Percentiles rank a stretch among this genome's conserved stretches.
phyloP scores from a whole-genome alignment of 1,284 basidiomycete species.

The Melampsora americana region DNA sequence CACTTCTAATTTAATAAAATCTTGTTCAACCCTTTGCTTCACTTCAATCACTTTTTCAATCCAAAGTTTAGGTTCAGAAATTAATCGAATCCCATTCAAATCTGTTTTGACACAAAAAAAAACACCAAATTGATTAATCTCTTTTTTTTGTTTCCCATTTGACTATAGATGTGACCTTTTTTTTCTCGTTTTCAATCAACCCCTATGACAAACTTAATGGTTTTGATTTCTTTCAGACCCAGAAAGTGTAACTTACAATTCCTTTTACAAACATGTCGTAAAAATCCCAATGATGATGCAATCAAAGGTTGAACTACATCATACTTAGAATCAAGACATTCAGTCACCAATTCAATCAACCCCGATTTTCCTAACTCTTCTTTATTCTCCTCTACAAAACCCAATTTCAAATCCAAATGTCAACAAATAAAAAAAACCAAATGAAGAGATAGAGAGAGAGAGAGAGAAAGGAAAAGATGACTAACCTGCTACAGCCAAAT shows the following conservation, averaged over 20 bases:
- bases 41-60: constrained; percentile 18
- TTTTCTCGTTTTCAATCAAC: too few species aligned
- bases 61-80: not conserved
- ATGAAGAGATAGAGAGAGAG: not conserved
- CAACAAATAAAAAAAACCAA: not conserved
- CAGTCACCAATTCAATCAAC: constrained; percentile 16
- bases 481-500: constrained; percentile 40
- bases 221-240: too few species aligned
- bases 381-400: constrained; percentile 17
- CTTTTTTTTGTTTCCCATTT: too few species aligned
- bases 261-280: constrained; percentile 39
- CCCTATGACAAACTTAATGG: too few species aligned
- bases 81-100: not conserved
- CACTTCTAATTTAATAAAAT: constrained; percentile 23
- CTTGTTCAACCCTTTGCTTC: constrained; percentile 11
- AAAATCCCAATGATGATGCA: constrained; percentile 16
- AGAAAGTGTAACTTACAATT: constrained; percentile 14
- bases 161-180: too few species aligned
- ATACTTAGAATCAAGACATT: constrained; percentile 29
- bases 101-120: not conserved
- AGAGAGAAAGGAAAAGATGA: not conserved
- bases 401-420: not conserved
- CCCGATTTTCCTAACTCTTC: constrained; percentile 6
- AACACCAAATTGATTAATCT: too few species aligned
- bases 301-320: constrained; percentile 36